Base-by-base conservation (phyloP, 108 stramenopile species). In the Chaetoceros muelleri region DNA sequence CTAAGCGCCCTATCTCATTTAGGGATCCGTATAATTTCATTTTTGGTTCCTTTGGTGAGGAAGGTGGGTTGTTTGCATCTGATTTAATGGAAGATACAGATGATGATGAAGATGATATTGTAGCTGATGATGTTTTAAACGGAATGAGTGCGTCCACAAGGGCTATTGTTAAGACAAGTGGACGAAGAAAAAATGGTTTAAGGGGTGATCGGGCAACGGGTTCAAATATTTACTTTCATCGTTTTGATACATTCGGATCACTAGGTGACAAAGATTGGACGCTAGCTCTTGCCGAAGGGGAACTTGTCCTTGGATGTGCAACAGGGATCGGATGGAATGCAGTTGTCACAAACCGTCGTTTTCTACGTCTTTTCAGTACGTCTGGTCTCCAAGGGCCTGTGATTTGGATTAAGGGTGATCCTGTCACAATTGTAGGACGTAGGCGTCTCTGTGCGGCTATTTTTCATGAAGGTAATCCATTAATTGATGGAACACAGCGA, bases 181-280 rank as follows among this genome's bases (percentile, higher is more conserved):
- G 28, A 60, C 24, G 64, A 68, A 65, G 17, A 52, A 64, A 52
- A 71, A 68, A 18, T 23, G 45, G 21, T 24, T 5, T n/a, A 18
- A 30, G 49, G 20, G 62, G 51, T 8, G 44, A 47, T 30, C 66
- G 58, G 23, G 55, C 74, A 24, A 72, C 63, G 13, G 90, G 90
- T 27, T 84, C 82, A 1, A 71, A 64, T 28, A 63, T 87, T 26
- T 87, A 84, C 63, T 92, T 87, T 60, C 78, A 85, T 57, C 69
- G 84, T 49, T 92, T 87, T 44, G 82, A 85, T 46, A 85, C 80
- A 2, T 67, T 92, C 58, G 84, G 72, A 2, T 61, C 59, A 24
- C 52, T 62, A n/a, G 63, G 71, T 0, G 75, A 83, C 61, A 86
- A 87, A 56, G 86, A 88, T 60, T 92, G 90, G 90, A 76, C 74